Evolutionary conservation across 108 stramenopile genomes (phyloP).

Genomic region (Chaetoceros tenuissimus): DNA sequence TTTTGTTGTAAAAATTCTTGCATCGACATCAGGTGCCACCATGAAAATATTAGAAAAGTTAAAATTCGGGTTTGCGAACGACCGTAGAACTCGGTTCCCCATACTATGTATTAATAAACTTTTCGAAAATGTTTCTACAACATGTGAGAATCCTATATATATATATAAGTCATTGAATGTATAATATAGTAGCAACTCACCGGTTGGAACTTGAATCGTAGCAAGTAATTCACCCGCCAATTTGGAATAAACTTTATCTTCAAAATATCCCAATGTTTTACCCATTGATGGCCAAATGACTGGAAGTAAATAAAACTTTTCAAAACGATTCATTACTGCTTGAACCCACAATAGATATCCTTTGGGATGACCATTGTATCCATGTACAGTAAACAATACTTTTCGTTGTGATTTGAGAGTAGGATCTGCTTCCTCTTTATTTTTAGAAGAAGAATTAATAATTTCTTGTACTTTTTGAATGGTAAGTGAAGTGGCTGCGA

Average conservation of each 20-base stretch:
- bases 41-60: conserved; percentile 3
- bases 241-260: background rate
- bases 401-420: background rate
- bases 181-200: no score
- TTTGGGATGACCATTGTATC: no score
- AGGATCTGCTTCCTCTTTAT: background rate
- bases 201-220: no score
- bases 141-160: no score
- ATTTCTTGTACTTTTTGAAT: no score
- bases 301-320: background rate
- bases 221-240: background rate
- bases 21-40: background rate
- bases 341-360: no score
- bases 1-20: background rate
- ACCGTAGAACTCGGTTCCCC: background rate
- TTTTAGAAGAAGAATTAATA: no score
- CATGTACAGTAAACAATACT: background rate
- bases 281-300: background rate
- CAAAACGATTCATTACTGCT: background rate
- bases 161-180: no score
- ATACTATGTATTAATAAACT: no score
- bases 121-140: no score
- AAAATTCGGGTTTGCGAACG: background rate
- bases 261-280: background rate
- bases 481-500: no score